Evolutionary conservation across 73 alveolate genomes (phyloP).

Genomic region (Paramecium primaurelia): DNA sequence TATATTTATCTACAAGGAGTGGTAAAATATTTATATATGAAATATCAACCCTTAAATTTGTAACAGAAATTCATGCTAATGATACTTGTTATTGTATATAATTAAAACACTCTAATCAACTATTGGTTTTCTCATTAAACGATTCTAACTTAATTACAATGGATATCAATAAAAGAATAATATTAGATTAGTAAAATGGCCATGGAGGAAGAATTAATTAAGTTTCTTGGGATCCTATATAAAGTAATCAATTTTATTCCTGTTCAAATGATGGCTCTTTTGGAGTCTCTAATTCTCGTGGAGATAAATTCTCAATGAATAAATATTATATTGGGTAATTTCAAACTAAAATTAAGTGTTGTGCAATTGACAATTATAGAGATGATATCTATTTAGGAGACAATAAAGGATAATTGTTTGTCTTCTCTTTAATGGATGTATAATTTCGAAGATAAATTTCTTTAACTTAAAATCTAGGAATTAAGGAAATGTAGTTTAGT

Average conservation of each 20-base stretch:
- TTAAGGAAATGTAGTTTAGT: background rate
- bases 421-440: background rate
- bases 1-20: background rate
- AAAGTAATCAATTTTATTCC: background rate
- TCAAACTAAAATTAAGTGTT: background rate
- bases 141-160: background rate
- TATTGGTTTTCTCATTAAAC: background rate
- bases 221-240: constrained; percentile 8
- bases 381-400: constrained; percentile 40
- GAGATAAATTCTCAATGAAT: background rate
- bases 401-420: background rate
- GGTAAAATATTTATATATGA: constrained; percentile 23
- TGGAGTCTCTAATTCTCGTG: constrained; percentile 14
- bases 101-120: background rate
- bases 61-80: constrained; percentile 10
- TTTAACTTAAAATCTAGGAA: background rate
- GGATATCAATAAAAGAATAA: background rate
- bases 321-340: background rate
- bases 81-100: background rate
- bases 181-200: background rate
- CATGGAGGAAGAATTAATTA: background rate
- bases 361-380: background rate
- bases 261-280: constrained; percentile 33
- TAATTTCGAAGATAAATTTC: background rate
- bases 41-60: background rate